A percentile compares a stretch with the other conserved stretches of the same genome.
phyloP scores from a whole-genome alignment of 2,329 filamentous ascomycete genomes.

The Lecanoromycetidae sp. region DNA sequence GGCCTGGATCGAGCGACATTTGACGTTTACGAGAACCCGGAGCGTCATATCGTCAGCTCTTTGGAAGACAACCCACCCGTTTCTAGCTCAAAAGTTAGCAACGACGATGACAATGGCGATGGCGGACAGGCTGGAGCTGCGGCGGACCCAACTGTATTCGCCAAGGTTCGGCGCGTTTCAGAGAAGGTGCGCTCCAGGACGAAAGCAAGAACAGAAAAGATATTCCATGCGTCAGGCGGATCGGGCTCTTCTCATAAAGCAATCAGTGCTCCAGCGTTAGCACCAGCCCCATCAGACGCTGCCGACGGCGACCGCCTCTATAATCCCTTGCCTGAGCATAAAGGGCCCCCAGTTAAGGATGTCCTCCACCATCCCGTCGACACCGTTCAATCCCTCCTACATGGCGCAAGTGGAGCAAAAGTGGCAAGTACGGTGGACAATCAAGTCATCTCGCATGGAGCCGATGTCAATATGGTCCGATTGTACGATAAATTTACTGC shows the following conservation, averaged over 20 bases:
- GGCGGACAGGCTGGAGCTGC: background rate
- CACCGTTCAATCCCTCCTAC: conserved; percentile 6
- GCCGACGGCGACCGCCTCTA: conserved; percentile 9
- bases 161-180: background rate
- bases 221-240: background rate
- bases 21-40: background rate
- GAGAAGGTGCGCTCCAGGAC: background rate
- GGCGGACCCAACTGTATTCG: background rate
- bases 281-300: conserved; percentile 1
- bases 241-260: background rate
- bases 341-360: conserved; percentile 7
- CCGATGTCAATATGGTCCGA: conserved; percentile 28
- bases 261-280: background rate
- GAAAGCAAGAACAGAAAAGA: background rate
- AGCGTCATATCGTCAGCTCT: conserved; percentile 1
- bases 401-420: conserved; percentile 14
- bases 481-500: conserved; percentile 22
- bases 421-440: conserved; percentile 8
- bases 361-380: conserved; percentile 6
- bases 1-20: conserved; percentile 8
- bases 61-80: background rate
- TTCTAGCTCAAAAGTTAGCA: background rate
- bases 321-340: conserved; percentile 6
- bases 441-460: conserved; percentile 22
- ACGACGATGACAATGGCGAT: background rate